A percentile compares a stretch with the other conserved stretches of the same genome.
Evolutionary conservation across 2,329 filamentous ascomycete species (phyloP).

Genomic region (Hymenoscyphus repandus): DNA sequence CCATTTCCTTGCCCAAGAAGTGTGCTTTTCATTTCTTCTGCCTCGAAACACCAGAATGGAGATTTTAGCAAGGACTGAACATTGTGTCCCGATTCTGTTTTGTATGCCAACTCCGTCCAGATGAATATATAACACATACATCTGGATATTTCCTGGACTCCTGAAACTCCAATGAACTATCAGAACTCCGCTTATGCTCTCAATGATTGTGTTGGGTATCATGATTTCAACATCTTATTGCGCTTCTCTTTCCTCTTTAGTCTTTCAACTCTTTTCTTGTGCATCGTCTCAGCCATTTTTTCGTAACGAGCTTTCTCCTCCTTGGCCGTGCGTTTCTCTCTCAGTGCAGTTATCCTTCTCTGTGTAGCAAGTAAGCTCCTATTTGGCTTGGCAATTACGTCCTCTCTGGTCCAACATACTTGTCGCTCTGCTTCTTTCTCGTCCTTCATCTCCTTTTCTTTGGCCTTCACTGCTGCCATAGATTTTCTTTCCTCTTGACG

Average conservation of each 20-base stretch:
- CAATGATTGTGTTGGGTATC: slow-evolving; percentile 26
- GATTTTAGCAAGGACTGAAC: no score
- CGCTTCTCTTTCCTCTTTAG: slow-evolving; percentile 95
- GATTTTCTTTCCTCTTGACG: slow-evolving; percentile 65
- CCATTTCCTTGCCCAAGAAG: no score
- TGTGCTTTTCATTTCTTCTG: no score
- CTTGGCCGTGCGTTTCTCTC: slow-evolving; percentile 80
- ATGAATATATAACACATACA: no score
- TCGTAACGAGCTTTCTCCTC: slow-evolving; percentile 90
- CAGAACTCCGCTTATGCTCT: slow-evolving; percentile 12
- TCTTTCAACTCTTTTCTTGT: slow-evolving; percentile 88
- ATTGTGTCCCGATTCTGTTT: no score
- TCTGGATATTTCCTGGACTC: neutral
- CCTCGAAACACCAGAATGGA: no score
- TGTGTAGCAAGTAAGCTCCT: slow-evolving; percentile 34
- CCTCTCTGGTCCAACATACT: slow-evolving; percentile 47
- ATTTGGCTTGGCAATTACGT: slow-evolving; percentile 50
- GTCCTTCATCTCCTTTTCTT: slow-evolving; percentile 92
- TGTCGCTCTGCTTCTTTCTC: slow-evolving; percentile 88
- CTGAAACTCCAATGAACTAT: slow-evolving; percentile 15
- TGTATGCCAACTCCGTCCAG: no score
- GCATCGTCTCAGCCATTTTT: slow-evolving; percentile 96
- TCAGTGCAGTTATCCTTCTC: slow-evolving; percentile 73
- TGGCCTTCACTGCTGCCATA: slow-evolving; percentile 75
- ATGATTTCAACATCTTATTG: slow-evolving; percentile 74